Evolutionary conservation across 495 filamentous ascomycete genomes (phyloP), one percentile per base, ranked within the genome.

Genomic region (Ramalina intermedia): DNA sequence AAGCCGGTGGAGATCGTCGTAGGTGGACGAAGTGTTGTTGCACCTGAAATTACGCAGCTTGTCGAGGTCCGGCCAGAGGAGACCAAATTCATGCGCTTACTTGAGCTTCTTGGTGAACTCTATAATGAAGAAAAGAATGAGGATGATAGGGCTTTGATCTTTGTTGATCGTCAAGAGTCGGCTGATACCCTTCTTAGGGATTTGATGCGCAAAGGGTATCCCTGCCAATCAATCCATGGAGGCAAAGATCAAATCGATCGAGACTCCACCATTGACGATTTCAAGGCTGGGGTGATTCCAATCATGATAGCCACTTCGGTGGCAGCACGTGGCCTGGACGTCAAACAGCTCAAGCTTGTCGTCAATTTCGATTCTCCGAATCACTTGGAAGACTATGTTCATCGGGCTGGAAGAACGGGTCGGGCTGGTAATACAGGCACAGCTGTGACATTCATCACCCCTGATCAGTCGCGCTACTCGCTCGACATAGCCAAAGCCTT

Each of bases 291-390:
- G 29, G 78, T 87, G 40, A 77, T 91, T 46, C 89, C 89, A 0
- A 79, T 99, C 47, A 66, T 99, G 61, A 81, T 94, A 59, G 93
- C 93, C 18, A 99, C 93, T 0, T 96, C 90, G 4, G 88, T 99
- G 51, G 93, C 93, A 4, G 93, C 93, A 37, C 82, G 93, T 57
- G 93, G 93, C 14, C 66, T 99, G 23, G 93, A 99, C 61, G 90
- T 99, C 37, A 95, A 96, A 63, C 87, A 96, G 63, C 69, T 99
- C 23, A 94, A 94, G 63, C 70, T 96, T 16, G 93, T 99, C 18
- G 80, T 99, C 59, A 99, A 99, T 56, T 99, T 88, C 60, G 93
- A 99, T 62, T 83, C 84, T 4, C 93, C 93, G 3, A 95, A 94
- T 60, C 93, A 99, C 66, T 69, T 94, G 29, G 93, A 99, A 66